Percentiles rank a stretch among this genome's conserved stretches.
phyloP scores from a whole-genome alignment of 2,329 filamentous ascomycete genomes.

The Epichloe festucae region DNA sequence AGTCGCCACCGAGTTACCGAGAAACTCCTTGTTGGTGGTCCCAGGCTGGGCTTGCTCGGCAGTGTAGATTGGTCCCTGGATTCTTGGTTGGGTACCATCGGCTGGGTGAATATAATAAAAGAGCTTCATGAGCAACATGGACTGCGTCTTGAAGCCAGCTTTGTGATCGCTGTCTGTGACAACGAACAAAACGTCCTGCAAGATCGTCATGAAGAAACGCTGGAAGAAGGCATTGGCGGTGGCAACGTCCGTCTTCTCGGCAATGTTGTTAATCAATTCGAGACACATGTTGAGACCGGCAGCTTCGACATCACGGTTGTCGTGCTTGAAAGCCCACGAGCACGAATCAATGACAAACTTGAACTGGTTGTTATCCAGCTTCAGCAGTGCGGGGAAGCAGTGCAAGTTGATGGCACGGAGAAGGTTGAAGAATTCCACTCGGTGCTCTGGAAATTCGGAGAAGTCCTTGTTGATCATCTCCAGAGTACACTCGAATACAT shows the following conservation, averaged over 20 bases:
- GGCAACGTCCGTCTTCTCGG: conserved; percentile 72
- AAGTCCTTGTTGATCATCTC: conserved; percentile 99
- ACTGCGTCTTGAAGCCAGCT: conserved; percentile 97
- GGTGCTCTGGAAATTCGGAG: conserved; percentile 95
- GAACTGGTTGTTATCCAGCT: conserved; percentile 92
- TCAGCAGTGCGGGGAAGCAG: conserved; percentile 88
- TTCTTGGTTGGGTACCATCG: conserved; percentile 60
- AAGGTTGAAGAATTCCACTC: conserved; percentile 98
- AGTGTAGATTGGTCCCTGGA: conserved; percentile 82
- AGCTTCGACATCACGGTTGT: conserved; percentile 94
- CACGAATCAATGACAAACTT: conserved; percentile 99
- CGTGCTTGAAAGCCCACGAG: conserved; percentile 99
- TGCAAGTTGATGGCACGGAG: conserved; percentile 91
- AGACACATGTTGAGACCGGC: conserved; percentile 97
- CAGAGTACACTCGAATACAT: conserved; percentile 94
- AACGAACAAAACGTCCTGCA: conserved; percentile 98
- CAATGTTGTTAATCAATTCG: conserved; percentile 94
- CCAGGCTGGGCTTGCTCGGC: conserved; percentile 70
- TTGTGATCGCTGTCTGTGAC: conserved; percentile 97
- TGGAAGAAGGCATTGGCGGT: conserved; percentile 96
- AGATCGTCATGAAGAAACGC: conserved; percentile 87
- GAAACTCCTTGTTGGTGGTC: conserved; percentile 81
- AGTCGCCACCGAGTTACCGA: conserved; percentile 74
- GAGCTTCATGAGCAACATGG: conserved; percentile 83
- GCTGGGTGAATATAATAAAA: conserved; percentile 84